Evolutionary conservation across 148 eudicot genomes (phyloP).

Genomic region (Tetragonia tetragonoides): DNA sequence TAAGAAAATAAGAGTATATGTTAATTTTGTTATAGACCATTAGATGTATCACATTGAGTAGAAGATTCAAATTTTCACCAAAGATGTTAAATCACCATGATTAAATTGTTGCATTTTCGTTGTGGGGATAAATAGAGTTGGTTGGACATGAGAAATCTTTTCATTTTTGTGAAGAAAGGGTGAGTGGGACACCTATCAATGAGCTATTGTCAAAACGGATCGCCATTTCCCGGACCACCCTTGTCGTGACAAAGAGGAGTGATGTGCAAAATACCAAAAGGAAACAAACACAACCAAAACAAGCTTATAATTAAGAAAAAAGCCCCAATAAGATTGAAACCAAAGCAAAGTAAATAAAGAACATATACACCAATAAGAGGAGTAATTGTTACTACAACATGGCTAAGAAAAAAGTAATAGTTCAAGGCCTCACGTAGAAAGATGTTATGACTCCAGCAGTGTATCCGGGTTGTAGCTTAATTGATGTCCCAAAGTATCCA

Average conservation of each 20-base stretch:
- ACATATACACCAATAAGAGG: background rate
- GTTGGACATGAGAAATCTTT: background rate
- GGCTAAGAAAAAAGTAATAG: background rate
- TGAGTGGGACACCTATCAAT: constrained; percentile 2
- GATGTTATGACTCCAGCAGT: constrained; percentile 97
- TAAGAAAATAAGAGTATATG: too few species aligned
- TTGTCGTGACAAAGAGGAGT: background rate
- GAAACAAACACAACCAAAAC: background rate
- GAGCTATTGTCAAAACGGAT: constrained; percentile 2
- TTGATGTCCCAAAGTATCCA: constrained; percentile 81
- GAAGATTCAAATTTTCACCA: background rate
- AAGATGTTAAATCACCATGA: constrained; percentile 19
- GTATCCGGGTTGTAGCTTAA: constrained; percentile 85
- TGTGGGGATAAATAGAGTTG: constrained; percentile 1
- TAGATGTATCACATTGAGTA: background rate
- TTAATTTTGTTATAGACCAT: background rate
- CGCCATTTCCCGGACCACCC: background rate
- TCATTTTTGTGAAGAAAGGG: background rate
- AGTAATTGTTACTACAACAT: background rate
- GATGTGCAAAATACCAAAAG: constrained; percentile 13
- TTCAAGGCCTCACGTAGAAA: constrained; percentile 57
- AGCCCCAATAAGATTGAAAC: constrained; percentile 17
- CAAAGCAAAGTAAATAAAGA: background rate
- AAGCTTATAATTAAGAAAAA: background rate
- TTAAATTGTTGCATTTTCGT: constrained; percentile 1